Conservation (phyloP, 495 filamentous ascomycete genomes). For the Talaromyces nanjingensis region DNA sequence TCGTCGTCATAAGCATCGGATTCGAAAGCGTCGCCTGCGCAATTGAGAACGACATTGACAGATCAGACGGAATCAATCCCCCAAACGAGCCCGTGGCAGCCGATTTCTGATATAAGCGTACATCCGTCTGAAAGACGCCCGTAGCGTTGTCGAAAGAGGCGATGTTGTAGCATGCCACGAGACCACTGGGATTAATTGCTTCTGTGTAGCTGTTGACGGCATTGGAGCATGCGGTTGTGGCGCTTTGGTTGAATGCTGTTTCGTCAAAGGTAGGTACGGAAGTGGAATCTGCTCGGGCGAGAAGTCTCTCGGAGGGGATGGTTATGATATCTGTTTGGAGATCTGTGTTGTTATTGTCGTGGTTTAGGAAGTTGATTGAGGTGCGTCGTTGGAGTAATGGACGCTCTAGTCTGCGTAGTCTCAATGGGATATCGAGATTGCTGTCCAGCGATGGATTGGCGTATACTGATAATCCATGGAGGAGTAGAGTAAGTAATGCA, state of each 20-base stretch:
- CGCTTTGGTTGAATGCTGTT: conserved; percentile 30
- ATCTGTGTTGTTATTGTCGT: background rate
- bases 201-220: conserved; percentile 37
- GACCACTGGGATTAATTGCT: conserved; percentile 56
- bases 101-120: conserved; percentile 60
- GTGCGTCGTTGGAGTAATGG: background rate
- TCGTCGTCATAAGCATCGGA: background rate
- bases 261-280: conserved; percentile 6
- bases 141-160: conserved; percentile 51
- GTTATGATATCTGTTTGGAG: background rate
- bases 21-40: conserved; percentile 46
- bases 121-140: conserved; percentile 63
- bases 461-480: background rate
- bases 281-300: background rate
- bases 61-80: conserved; percentile 44
- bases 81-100: conserved; percentile 49
- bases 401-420: background rate
- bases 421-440: background rate
- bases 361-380: background rate
- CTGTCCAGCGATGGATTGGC: background rate
- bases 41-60: conserved; percentile 54
- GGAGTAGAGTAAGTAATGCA: background rate
- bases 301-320: background rate
- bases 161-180: conserved; percentile 76
- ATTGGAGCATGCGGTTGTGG: conserved; percentile 42